Percentiles rank a stretch among this genome's conserved stretches.
phyloP scores from a whole-genome alignment of 345 rosid genomes.

The Aurinia saxatilis region DNA sequence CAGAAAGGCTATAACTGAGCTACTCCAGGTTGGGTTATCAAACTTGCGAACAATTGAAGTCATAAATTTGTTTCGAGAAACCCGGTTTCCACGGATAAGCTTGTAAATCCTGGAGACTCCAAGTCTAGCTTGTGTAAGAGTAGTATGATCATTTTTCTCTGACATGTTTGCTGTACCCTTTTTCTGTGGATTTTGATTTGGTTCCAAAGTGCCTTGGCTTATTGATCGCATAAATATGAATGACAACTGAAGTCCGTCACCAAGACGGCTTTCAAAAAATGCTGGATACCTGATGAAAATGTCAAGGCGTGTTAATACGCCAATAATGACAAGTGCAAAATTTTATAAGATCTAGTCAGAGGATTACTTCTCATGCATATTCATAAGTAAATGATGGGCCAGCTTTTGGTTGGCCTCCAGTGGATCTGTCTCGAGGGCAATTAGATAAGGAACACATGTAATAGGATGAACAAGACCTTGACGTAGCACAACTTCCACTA shows the following conservation, averaged over 20 bases:
- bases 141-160: slow-evolving; percentile 51
- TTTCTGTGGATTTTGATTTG: slow-evolving; percentile 44
- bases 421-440: slow-evolving; percentile 99
- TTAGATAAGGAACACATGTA: slow-evolving; percentile 94
- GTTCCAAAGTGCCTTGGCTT: slow-evolving; percentile 35
- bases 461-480: slow-evolving; percentile 99
- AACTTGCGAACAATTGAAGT: slow-evolving; percentile 95
- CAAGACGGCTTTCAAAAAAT: slow-evolving; percentile 93
- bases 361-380: slow-evolving; percentile 96
- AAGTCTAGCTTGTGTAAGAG: slow-evolving; percentile 82
- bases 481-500: slow-evolving; percentile 92
- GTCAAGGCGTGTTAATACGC: slow-evolving; percentile 21
- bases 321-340: not conserved
- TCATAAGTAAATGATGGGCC: slow-evolving; percentile 97
- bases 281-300: slow-evolving; percentile 80
- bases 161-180: slow-evolving; percentile 34
- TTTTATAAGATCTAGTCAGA: slow-evolving; percentile 12
- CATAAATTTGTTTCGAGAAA: slow-evolving; percentile 94
- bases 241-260: slow-evolving; percentile 97
- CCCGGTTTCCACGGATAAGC: slow-evolving; percentile 88
- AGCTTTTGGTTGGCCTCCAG: slow-evolving; percentile 84
- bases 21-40: slow-evolving; percentile 68
- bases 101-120: slow-evolving; percentile 96
- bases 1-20: slow-evolving; percentile 63
- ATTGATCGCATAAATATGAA: slow-evolving; percentile 69